Base-by-base conservation (phyloP, 495 filamentous ascomycete species). In the Penicillium taxi region DNA sequence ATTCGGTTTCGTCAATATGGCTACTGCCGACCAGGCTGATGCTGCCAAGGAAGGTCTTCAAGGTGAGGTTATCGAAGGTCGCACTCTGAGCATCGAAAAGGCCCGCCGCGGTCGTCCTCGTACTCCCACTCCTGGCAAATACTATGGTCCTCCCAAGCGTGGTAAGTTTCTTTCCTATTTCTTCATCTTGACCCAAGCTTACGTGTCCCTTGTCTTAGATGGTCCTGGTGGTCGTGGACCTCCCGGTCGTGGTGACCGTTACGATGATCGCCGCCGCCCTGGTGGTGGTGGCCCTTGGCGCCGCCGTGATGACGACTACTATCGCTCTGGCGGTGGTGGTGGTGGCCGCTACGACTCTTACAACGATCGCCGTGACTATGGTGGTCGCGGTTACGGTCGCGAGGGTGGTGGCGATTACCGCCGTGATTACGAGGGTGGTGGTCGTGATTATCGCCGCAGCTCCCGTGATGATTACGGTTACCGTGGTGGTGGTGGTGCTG, bases 1-100 rank as follows among this genome's bases (percentile, higher is more conserved):
- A 49, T 99, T 99, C 48, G 91, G 93, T 38, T 99, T 99, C 69
- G 93, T 99, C 58, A 96, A 96, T 72, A 96, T 96, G 89, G 77
- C 81, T 26, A 94, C 86, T 41, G 73, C 82, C 19, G 90, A 96
- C 41, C 82, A 89, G 59, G 91, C 91, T 34, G 89, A 96, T 64
- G 88, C 89, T 48, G 93, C 93, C 47, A 94, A 94, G 69, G 93
- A 96, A 42, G 87, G 84, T 39, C 70, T 99, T 28, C 88, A 95
- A 65, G 89, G 91, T 56, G 91, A 96, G 64, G 78, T 85, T 42
- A 86, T 95, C 45, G 90, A 96, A 54, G 93, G 93, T 42, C 84
- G 90, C 49, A 95, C 89, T 39, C 69, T 99, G 42, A 95, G 87
- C 73, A 96, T 99, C 42, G 93, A 99, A 77, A 99, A 96, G 74